Base-by-base conservation (phyloP, 192 early-diverging fungal species). In the Kickxella alabastrina region DNA sequence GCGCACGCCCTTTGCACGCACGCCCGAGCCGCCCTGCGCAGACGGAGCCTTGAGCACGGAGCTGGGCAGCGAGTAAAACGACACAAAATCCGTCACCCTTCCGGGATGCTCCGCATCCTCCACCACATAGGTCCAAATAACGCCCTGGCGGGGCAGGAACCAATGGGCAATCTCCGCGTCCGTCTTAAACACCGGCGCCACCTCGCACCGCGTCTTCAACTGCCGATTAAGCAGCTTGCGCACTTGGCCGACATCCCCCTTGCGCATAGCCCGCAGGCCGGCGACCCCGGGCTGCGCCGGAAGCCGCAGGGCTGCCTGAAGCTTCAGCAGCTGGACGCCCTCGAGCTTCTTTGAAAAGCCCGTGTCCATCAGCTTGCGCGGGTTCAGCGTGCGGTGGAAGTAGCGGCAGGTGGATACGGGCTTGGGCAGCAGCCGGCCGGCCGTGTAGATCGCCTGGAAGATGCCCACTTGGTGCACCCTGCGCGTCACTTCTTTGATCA, bases 391-490 rank as follows among this genome's bases (percentile, higher is more conserved):
- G 17, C 97, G 88, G 59, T 99, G 97, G 66, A 82, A 96, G 71
- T 99, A 99, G 51, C 82, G 71, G 54, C 85, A 86, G 2, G 80
- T 87, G 6, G 88, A 61, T 31, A 99, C 68, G 0, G 97, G 92
- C 64, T 87, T 97, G 18, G 97, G 97, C 44, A 99, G 62, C 43
- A 86, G 82, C 19, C 85, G 80, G 27, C 97, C 97, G 13, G 89
- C 93, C 31, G 97, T 99, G 73, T 98, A 99, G 6, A 91, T 87
- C 22, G 97, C 97, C 71, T 99, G 97, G 85, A 97, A 99, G 42
- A 94, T 91, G 23, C 91, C 92, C 49, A 86, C 80, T 23, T 92
- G 59, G 67, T 99, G 88, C 28, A 92, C 89, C 13, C 90, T 85
- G 23, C 97, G 82, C 4, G 97, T 99, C 26, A 99, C 87, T 69